Percentiles rank a stretch among this genome's conserved stretches.
phyloP scores from a whole-genome alignment of 2,329 filamentous ascomycete genomes.

The Fusarium sacchari region DNA sequence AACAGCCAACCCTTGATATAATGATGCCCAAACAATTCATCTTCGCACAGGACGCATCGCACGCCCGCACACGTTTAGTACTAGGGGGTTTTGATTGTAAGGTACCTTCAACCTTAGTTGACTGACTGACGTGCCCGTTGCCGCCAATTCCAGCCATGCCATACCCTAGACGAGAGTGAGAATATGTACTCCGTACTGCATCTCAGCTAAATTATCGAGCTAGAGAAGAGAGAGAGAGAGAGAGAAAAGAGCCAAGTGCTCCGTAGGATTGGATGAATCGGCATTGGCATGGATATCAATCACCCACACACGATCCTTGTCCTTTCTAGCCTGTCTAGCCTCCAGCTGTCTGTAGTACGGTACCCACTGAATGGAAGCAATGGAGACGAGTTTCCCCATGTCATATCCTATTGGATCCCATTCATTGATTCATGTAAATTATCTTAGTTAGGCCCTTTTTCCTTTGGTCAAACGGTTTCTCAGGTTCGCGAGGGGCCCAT shows the following conservation, averaged over 20 bases:
- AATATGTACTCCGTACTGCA: background rate
- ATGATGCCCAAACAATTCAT: conserved; percentile 19
- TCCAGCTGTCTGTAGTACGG: conserved; percentile 6
- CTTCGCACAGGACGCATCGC: conserved; percentile 25
- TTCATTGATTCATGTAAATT: conserved; percentile 7
- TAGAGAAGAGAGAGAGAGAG: background rate
- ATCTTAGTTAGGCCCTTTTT: conserved; percentile 12
- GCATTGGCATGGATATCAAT: conserved; percentile 9
- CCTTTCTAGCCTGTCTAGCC: background rate
- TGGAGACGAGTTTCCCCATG: conserved; percentile 25
- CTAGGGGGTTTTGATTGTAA: conserved; percentile 27
- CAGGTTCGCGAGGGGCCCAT: conserved; percentile 30
- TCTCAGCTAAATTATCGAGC: conserved; percentile 12
- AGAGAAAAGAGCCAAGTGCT: background rate
- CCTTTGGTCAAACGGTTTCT: conserved; percentile 31
- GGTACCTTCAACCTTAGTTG: background rate
- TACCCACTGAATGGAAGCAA: conserved; percentile 33
- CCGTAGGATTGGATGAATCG: conserved; percentile 8
- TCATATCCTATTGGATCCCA: conserved; percentile 24
- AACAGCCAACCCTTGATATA: background rate
- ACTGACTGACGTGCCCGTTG: conserved; percentile 19
- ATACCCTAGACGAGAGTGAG: conserved; percentile 21
- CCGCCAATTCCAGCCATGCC: conserved; percentile 1
- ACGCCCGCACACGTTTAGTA: conserved; percentile 6
- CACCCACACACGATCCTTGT: conserved; percentile 13